Base-by-base conservation (phyloP, 2,329 filamentous ascomycete genomes). In the Aureobasidium mangrovei region DNA sequence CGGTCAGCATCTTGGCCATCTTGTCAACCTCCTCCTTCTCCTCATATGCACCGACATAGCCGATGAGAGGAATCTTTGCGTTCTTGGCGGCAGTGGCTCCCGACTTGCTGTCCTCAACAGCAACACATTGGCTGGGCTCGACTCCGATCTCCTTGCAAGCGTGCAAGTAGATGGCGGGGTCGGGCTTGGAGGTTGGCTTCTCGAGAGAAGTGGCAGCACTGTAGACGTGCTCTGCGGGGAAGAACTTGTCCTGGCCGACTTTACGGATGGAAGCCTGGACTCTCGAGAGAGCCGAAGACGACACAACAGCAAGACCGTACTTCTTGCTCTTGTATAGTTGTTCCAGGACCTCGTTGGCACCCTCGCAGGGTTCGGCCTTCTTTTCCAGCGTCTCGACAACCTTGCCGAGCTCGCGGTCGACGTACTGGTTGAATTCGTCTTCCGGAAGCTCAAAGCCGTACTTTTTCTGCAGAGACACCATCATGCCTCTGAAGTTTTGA, bases 401-500 rank as follows among this genome's bases (percentile, higher is more conserved):
- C 60, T 83, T 82, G 65, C 88, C 86, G 67, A 94, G 86, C 72
- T 95, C 90, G 63, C 77, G 77, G 63, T 74, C 77, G 59, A 94
- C 88, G 68, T 88, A 94, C 39, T 67, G 69, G 63, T 93, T 83
- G 56, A 90, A 72, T 66, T 94, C 86, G 2, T 81, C 82, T 24
- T 77, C 69, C 28, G 71, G 63, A 72, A 95, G 80, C 52, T 77
- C 72, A 72, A 95, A 91, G 70, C 78, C 76, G 77, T 88, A 83
- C 70, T 86, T 85, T 69, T 82, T 74, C 71, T 90, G 83, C 58
- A 95, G 81, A 58, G 81, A 82, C 56, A 76, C 71, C 73, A 95
- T 84, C 88, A 95, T 95, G 72, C 88, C 88, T 62, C 89, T 88
- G 80, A 95, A 95, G 79, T 94, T 95, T 70, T 93, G 86, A 64